Evolutionary conservation across 2,329 filamentous ascomycete genomes (phyloP).

Genomic region (Colletotrichum limetticola): DNA sequence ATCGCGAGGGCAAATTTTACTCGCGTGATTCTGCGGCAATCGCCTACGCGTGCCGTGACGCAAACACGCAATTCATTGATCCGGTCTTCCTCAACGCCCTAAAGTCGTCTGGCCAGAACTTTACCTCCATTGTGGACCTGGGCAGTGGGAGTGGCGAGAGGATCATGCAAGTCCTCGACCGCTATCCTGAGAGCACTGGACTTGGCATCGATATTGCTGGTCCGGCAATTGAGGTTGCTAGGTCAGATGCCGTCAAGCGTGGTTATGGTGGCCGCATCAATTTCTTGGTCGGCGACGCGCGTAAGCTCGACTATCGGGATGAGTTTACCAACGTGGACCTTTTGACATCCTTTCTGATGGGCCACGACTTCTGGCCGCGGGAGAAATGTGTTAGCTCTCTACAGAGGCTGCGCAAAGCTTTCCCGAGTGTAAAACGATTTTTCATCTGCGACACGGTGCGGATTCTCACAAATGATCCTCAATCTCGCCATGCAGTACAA

Average conservation of each 20-base stretch:
- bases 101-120: slow-evolving; percentile 17
- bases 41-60: slow-evolving; percentile 23
- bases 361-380: not conserved
- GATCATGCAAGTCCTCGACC: slow-evolving; percentile 31
- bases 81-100: too few relatives aligned
- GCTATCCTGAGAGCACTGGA: slow-evolving; percentile 18
- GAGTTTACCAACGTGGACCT: not conserved
- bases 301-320: too few relatives aligned
- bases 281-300: too few relatives aligned
- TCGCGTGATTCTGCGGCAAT: slow-evolving; percentile 33
- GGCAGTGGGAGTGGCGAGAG: slow-evolving; percentile 35
- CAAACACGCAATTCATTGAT: too few relatives aligned
- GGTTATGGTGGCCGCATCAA: not conserved
- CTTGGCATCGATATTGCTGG: slow-evolving; percentile 35
- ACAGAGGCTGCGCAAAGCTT: not conserved
- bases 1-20: slow-evolving; percentile 20
- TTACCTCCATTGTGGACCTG: slow-evolving; percentile 32
- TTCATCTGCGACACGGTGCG: not conserved
- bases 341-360: not conserved
- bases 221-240: slow-evolving; percentile 26
- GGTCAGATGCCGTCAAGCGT: not conserved
- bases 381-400: not conserved
- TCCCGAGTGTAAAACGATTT: not conserved
- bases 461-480: not conserved
- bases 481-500: not conserved